Evolutionary conservation across 345 rosid genomes (phyloP).

Genomic region (Populus euphratica): DNA sequence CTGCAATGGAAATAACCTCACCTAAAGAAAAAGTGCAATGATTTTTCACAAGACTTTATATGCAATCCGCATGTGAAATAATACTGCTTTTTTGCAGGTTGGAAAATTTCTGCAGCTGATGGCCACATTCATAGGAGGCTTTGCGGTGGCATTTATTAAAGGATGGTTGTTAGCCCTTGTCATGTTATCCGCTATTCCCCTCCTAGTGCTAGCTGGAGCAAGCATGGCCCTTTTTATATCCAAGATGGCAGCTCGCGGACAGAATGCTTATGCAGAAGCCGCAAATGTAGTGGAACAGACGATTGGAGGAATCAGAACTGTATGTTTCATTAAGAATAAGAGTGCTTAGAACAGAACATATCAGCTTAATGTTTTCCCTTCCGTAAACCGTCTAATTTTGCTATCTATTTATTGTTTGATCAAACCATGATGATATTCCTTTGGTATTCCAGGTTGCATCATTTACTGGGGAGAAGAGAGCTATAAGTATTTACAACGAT

Average conservation of each 20-base stretch:
- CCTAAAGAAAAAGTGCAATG: background rate
- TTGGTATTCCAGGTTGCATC: conserved; percentile 57
- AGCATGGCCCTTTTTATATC: conserved; percentile 22
- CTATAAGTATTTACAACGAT: conserved; percentile 46
- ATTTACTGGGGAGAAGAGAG: conserved; percentile 63
- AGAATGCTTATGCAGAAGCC: conserved; percentile 29
- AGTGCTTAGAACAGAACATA: background rate
- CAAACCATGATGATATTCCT: background rate
- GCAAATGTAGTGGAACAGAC: conserved; percentile 28
- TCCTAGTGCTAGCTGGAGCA: conserved; percentile 22
- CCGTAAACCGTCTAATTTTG: background rate
- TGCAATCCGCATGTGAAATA: background rate
- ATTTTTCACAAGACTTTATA: background rate
- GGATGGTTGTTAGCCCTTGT: conserved; percentile 31
- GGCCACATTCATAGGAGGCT: conserved; percentile 31
- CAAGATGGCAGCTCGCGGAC: conserved; percentile 24
- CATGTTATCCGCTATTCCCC: conserved; percentile 29
- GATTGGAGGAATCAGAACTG: conserved; percentile 29
- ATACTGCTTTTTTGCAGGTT: conserved; percentile 19
- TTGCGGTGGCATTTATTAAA: conserved; percentile 25
- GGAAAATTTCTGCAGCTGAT: conserved; percentile 29
- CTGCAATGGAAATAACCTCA: background rate
- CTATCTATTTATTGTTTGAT: background rate
- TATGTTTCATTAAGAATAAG: conserved; percentile 1
- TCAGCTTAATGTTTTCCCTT: background rate